Conservation (phyloP, 2,329 filamentous ascomycete genomes). For the Hypocrella siamensis region DNA sequence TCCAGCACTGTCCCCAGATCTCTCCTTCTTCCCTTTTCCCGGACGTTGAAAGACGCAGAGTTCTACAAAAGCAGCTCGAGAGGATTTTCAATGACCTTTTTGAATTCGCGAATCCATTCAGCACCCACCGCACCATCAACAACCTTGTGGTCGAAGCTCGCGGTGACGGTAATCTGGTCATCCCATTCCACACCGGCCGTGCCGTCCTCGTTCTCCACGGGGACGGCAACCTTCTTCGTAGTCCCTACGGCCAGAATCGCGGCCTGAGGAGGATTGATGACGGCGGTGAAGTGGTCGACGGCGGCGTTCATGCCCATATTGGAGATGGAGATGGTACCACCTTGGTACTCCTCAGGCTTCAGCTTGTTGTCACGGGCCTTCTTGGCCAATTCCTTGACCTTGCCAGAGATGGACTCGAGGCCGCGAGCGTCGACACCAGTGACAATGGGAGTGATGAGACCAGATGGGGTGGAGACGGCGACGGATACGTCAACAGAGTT, state of each 20-base stretch:
- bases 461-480: conserved; percentile 80
- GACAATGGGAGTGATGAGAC: conserved; percentile 95
- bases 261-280: conserved; percentile 97
- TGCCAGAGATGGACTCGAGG: conserved; percentile 70
- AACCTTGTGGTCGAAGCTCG: conserved; percentile 97
- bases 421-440: conserved; percentile 76
- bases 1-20: background rate
- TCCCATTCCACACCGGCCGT: conserved; percentile 69
- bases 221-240: conserved; percentile 86
- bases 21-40: no score
- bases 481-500: conserved; percentile 89
- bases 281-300: conserved; percentile 90
- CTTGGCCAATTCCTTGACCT: conserved; percentile 95
- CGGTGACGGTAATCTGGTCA: conserved; percentile 90
- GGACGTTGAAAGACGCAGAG: background rate
- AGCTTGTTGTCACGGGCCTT: conserved; percentile 93
- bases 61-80: conserved; percentile 78
- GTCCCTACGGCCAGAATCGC: conserved; percentile 91
- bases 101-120: conserved; percentile 93
- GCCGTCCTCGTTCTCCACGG: conserved; percentile 71
- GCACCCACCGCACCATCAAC: conserved; percentile 91
- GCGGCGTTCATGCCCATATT: conserved; percentile 99
- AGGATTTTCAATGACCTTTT: conserved; percentile 96
- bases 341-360: conserved; percentile 99
- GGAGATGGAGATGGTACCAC: conserved; percentile 96